Evolutionary conservation across 257 asterid genomes (phyloP), one percentile per base, ranked within the genome.

Genomic region (Cruciata laevipes): DNA sequence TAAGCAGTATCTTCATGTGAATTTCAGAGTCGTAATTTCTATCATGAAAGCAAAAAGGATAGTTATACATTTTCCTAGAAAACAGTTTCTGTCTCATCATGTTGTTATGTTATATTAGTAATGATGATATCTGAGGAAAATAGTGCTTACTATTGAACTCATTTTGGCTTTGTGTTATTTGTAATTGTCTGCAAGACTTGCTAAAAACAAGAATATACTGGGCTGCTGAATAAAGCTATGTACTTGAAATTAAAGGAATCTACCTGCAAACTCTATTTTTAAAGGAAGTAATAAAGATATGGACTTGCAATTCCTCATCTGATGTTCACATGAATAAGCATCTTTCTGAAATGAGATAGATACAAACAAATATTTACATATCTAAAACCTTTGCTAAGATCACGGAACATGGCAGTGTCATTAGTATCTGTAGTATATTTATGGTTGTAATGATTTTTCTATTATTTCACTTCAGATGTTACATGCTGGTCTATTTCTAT

Each of bases 301-400:
- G 31, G 20, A 14, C 47, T 30, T 66, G 47, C 32, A 35, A 35
- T 66, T 66, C 30, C n/a, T 33, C 70, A 59, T 51, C 70, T 44
- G 20, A 35, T 18, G 51, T 0, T 9, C 13, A 4, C 32, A 20
- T 63, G 25, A 10, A 10, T 40, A 63, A 63, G 14, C 0, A 37
- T 20, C 17, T 20, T 47, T 6, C 7, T 10, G 21, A 37, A 10
- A 47, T 5, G 52, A 37, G 14, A 37, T 3, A 21, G 67, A 63
- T 24, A 20, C 10, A 62, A 42, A 14, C 51, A 11, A 42, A 14
- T 3, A 47, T 47, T 4, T 47, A 47, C 55, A 14, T 47, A 3
- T 47, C 55, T 47, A 47, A 14, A 47, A 14, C 55, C n/a, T 47
- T 47, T 47, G 2, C 13, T 47, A 17, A 16, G 20, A 47, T 21